Percentiles rank a stretch among this genome's conserved stretches.
Conservation (phyloP, 345 rosid species). For the Clausena lansium region DNA sequence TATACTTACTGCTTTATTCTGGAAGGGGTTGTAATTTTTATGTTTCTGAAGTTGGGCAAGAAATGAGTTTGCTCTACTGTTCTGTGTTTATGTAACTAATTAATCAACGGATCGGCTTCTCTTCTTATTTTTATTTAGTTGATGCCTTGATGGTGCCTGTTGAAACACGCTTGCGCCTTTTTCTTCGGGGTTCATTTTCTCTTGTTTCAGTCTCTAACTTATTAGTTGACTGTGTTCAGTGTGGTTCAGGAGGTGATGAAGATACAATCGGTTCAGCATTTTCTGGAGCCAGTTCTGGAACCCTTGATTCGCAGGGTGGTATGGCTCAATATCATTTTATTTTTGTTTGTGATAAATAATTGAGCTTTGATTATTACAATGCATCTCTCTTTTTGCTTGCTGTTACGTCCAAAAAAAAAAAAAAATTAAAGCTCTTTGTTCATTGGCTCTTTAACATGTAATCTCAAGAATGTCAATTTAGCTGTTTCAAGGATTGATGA, state of each 20-base stretch:
- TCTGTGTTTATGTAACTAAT: background rate
- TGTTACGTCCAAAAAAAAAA: background rate
- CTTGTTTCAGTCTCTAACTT: constrained; percentile 17
- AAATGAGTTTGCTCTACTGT: background rate
- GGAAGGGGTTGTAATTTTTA: background rate
- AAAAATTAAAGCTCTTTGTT: background rate
- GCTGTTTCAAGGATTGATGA: background rate
- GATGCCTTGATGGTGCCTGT: background rate
- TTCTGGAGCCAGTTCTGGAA: constrained; percentile 86
- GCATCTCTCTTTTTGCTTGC: background rate
- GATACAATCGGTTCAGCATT: constrained; percentile 61
- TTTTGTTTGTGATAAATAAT: background rate
- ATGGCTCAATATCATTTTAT: constrained; percentile 16
- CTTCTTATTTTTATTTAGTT: background rate
- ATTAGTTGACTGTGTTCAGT: constrained; percentile 42
- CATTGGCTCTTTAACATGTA: background rate
- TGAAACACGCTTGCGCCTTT: background rate
- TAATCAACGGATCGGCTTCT: background rate
- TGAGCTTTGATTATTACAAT: background rate
- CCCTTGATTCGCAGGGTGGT: constrained; percentile 98
- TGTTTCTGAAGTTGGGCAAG: background rate
- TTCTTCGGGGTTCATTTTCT: background rate
- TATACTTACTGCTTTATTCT: background rate
- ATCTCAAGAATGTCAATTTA: background rate
- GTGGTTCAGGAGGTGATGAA: constrained; percentile 92